Percentiles rank a stretch among this genome's conserved stretches.
Conservation (phyloP, 1,139 yeast species). For the Kodamaea anthophila region DNA sequence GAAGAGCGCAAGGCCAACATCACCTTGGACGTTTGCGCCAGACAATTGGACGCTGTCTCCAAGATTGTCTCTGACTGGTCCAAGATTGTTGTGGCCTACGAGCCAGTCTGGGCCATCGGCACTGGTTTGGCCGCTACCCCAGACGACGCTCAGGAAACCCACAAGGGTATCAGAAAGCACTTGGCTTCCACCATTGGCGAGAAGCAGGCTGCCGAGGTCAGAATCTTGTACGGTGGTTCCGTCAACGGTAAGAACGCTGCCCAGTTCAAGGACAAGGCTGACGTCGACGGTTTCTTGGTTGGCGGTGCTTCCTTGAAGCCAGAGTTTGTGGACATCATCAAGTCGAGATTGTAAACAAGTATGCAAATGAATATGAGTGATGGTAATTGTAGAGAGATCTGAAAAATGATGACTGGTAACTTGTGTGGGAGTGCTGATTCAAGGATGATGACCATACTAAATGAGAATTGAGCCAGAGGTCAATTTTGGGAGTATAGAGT, state of each 20-base stretch:
- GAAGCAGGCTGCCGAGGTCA: constrained; percentile 66
- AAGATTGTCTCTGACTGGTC: constrained; percentile 86
- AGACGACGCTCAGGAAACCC: constrained; percentile 94
- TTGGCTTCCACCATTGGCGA: constrained; percentile 72
- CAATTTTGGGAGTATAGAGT: no score
- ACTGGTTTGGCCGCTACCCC: constrained; percentile 99
- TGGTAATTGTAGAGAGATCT: no score
- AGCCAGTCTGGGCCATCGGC: constrained; percentile 99
- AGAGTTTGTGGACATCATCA: constrained; percentile 92
- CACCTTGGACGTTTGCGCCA: constrained; percentile 81
- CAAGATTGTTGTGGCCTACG: constrained; percentile 92
- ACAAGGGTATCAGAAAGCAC: constrained; percentile 80
- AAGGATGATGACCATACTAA: no score
- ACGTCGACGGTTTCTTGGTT: constrained; percentile 97
- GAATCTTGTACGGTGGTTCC: constrained; percentile 98
- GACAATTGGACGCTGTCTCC: constrained; percentile 87
- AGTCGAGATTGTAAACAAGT: constrained; percentile 64
- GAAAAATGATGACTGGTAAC: no score
- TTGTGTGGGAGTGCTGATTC: no score
- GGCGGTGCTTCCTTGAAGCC: constrained; percentile 99
- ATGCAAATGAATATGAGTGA: constrained; percentile 1
- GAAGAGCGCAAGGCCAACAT: constrained; percentile 89
- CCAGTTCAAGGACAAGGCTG: constrained; percentile 85
- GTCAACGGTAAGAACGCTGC: constrained; percentile 93
- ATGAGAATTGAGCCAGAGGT: no score